phyloP scores from a whole-genome alignment of 2,329 filamentous ascomycete genomes.

The Fusarium torulosum region DNA sequence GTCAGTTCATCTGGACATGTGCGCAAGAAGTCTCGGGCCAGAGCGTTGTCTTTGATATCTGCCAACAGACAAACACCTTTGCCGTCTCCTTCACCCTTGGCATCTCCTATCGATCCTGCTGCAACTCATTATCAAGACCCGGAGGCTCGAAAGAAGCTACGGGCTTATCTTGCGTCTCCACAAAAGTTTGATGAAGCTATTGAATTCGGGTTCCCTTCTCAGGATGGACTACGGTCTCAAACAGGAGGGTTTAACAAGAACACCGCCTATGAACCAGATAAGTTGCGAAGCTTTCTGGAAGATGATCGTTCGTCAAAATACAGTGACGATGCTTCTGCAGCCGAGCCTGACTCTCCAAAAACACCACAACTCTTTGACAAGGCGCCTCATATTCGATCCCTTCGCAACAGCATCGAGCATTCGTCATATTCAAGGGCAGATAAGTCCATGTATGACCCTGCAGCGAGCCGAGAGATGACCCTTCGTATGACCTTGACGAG shows the following conservation, averaged over 20 bases:
- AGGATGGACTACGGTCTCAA: constrained; percentile 57
- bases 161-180: constrained; percentile 86
- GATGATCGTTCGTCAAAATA: constrained; percentile 69
- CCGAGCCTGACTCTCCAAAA: constrained; percentile 70
- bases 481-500: constrained; percentile 94
- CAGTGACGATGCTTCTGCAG: constrained; percentile 67
- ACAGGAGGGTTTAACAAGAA: constrained; percentile 49
- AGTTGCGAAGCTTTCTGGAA: constrained; percentile 68
- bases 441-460: constrained; percentile 63
- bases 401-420: constrained; percentile 48
- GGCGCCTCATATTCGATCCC: constrained; percentile 48
- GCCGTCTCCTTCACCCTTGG: constrained; percentile 39
- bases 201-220: constrained; percentile 89
- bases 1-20: constrained; percentile 53
- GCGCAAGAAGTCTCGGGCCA: constrained; percentile 66
- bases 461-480: constrained; percentile 86
- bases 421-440: constrained; percentile 52
- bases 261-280: constrained; percentile 58
- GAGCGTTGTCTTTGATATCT: constrained; percentile 66
- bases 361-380: constrained; percentile 66
- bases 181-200: constrained; percentile 97
- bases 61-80: constrained; percentile 56
- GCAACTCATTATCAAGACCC: constrained; percentile 92
- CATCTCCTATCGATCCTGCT: constrained; percentile 70
- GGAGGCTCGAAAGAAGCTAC: constrained; percentile 86